Conservation (phyloP, 352 stramenopile genomes). For the Phytophthora megakarya region DNA sequence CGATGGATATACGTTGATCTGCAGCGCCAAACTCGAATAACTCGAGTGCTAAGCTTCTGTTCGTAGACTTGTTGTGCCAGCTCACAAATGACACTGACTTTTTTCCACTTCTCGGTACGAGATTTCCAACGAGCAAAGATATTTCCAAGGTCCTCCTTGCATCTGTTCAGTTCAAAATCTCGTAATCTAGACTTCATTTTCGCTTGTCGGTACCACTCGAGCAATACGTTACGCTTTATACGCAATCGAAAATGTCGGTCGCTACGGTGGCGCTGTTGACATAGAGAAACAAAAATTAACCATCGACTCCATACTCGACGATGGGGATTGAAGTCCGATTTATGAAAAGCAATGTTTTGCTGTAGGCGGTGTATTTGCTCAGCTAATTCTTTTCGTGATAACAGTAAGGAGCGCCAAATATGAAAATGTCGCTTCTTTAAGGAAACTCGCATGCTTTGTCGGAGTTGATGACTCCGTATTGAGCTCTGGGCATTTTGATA, state of each 20-base stretch:
- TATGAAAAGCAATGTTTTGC: slow-evolving; percentile 13
- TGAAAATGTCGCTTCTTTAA: slow-evolving; percentile 35
- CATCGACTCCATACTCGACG: slow-evolving; percentile 39
- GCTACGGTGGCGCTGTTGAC: slow-evolving; percentile 12
- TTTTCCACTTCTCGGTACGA: slow-evolving; percentile 34
- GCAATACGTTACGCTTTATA: slow-evolving; percentile 20
- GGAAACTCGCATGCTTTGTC: slow-evolving; percentile 23
- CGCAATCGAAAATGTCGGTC: slow-evolving; percentile 6
- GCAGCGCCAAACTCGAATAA: slow-evolving; percentile 31
- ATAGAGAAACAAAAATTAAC: slow-evolving; percentile 16
- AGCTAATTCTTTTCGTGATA: background rate
- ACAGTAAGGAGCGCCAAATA: slow-evolving; percentile 19
- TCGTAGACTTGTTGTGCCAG: slow-evolving; percentile 28
- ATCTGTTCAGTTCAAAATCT: background rate
- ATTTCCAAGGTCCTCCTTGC: background rate
- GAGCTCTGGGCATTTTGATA: slow-evolving; percentile 28
- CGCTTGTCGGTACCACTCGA: slow-evolving; percentile 22
- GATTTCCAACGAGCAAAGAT: slow-evolving; percentile 33
- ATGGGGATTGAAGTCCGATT: slow-evolving; percentile 36
- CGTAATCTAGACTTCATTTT: slow-evolving; percentile 8
- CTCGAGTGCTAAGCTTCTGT: slow-evolving; percentile 23
- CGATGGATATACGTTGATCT: slow-evolving; percentile 3
- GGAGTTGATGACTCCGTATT: slow-evolving; percentile 23
- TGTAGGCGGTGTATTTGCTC: slow-evolving; percentile 8
- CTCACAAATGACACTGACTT: slow-evolving; percentile 21